Conservation (phyloP, 108 stramenopile species). For the Cylindrotheca closterium region DNA sequence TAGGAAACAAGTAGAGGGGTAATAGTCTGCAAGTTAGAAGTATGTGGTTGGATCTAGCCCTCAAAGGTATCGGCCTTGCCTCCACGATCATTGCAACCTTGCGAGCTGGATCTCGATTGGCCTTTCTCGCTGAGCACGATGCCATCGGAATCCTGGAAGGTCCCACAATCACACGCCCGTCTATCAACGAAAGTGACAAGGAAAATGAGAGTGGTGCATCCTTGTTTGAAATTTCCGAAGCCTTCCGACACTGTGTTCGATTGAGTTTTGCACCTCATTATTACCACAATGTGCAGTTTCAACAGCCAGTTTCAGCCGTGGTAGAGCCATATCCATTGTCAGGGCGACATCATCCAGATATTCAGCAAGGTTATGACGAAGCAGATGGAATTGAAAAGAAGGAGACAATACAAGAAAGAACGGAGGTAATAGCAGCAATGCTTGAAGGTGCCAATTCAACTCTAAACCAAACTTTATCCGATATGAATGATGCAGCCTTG, state of each 20-base stretch:
- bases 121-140: slow-evolving; percentile 44
- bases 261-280: slow-evolving; percentile 22
- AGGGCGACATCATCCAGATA: neutral
- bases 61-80: slow-evolving; percentile 18
- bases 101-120: slow-evolving; percentile 64
- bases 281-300: slow-evolving; percentile 3
- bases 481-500: too few species aligned
- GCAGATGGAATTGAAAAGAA: neutral
- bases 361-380: neutral
- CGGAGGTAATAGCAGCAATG: too few species aligned
- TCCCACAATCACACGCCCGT: slow-evolving; percentile 55
- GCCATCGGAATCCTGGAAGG: slow-evolving; percentile 76
- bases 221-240: slow-evolving; percentile 63
- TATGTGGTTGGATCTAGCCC: slow-evolving; percentile 14
- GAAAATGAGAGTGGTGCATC: too few species aligned
- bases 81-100: slow-evolving; percentile 58
- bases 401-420: too few species aligned
- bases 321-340: slow-evolving; percentile 11
- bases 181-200: slow-evolving; percentile 9
- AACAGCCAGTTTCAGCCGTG: slow-evolving; percentile 4
- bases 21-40: neutral
- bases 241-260: slow-evolving; percentile 60
- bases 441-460: too few species aligned
- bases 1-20: neutral
- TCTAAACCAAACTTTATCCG: too few species aligned